phyloP scores from a whole-genome alignment of 2,329 filamentous ascomycete genomes.

The Ceratocystiopsis brevicomis region DNA sequence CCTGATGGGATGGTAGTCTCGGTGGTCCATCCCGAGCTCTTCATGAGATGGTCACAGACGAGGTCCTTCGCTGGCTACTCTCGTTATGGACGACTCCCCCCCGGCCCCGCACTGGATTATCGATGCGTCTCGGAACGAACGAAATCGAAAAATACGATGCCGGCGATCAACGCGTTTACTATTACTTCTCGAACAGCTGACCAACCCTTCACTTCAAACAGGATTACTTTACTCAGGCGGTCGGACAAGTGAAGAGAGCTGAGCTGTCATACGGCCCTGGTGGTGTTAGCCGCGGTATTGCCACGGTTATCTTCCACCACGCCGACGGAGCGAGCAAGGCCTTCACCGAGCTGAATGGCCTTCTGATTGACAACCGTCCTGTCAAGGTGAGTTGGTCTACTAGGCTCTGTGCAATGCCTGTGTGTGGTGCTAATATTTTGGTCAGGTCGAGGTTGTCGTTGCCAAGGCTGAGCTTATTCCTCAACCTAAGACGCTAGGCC shows the following conservation, averaged over 20 bases:
- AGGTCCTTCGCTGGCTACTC: too few species aligned
- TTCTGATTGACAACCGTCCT: conserved; percentile 73
- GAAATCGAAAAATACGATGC: conserved; percentile 12
- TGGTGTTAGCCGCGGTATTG: conserved; percentile 78
- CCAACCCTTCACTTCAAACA: conserved; percentile 47
- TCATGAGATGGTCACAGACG: too few species aligned
- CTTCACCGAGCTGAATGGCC: conserved; percentile 64
- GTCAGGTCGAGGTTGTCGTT: conserved; percentile 75
- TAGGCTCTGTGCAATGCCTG: neutral
- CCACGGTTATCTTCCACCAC: conserved; percentile 71
- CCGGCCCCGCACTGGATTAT: neutral
- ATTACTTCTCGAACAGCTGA: conserved; percentile 40
- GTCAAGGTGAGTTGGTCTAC: conserved; percentile 51
- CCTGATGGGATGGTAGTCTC: too few species aligned
- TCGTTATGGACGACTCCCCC: neutral
- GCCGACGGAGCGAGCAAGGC: conserved; percentile 70
- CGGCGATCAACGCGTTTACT: conserved; percentile 17
- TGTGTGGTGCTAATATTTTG: neutral
- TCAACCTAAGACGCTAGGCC: conserved; percentile 51
- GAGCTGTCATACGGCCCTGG: conserved; percentile 85
- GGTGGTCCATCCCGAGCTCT: too few species aligned
- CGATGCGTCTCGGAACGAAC: conserved; percentile 2
- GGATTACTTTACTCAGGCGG: conserved; percentile 86
- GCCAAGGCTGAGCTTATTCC: conserved; percentile 52
- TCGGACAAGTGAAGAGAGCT: conserved; percentile 80